A percentile compares a stretch with the other conserved stretches of the same genome.
phyloP scores from a whole-genome alignment of 805 yeast genomes.

The Blastobotrys peoriensis region DNA sequence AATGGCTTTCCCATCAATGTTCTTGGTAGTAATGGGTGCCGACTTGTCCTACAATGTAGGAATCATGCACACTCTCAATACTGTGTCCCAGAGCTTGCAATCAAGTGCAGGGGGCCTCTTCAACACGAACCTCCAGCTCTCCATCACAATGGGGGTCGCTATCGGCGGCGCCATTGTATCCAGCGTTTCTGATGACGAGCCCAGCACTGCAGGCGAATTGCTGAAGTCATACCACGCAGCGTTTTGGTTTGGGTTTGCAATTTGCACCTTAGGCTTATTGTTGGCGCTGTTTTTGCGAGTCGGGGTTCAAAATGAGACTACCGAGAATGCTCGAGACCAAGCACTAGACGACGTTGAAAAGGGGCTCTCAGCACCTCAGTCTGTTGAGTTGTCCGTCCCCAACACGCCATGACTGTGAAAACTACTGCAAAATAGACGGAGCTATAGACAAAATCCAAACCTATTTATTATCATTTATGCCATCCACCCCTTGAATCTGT shows the following conservation, averaged over 20 bases:
- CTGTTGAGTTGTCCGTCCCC: too few relatives aligned
- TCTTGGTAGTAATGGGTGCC: conserved; percentile 40
- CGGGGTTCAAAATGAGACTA: conserved; percentile 27
- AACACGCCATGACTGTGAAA: too few relatives aligned
- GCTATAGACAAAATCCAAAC: too few relatives aligned
- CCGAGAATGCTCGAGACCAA: too few relatives aligned
- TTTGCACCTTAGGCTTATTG: conserved; percentile 25
- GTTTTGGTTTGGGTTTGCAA: conserved; percentile 36
- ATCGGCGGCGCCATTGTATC: conserved; percentile 34
- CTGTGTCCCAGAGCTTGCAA: conserved; percentile 36
- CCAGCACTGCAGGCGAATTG: conserved; percentile 3
- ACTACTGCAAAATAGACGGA: too few relatives aligned
- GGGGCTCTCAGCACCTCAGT: too few relatives aligned
- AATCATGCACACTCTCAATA: conserved; percentile 38
- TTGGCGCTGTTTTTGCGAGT: conserved; percentile 29
- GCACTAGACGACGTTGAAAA: too few relatives aligned
- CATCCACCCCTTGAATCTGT: too few relatives aligned
- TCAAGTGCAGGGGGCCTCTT: conserved; percentile 47
- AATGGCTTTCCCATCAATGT: conserved; percentile 42
- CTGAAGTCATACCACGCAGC: conserved; percentile 16
- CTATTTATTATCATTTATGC: too few relatives aligned
- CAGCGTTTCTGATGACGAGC: conserved; percentile 5
- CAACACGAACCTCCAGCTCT: conserved; percentile 39
- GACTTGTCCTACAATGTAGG: conserved; percentile 44
- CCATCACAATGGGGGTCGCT: conserved; percentile 39